Evolutionary conservation across 2,329 filamentous ascomycete genomes (phyloP).

Genomic region (Zasmidium angulare): DNA sequence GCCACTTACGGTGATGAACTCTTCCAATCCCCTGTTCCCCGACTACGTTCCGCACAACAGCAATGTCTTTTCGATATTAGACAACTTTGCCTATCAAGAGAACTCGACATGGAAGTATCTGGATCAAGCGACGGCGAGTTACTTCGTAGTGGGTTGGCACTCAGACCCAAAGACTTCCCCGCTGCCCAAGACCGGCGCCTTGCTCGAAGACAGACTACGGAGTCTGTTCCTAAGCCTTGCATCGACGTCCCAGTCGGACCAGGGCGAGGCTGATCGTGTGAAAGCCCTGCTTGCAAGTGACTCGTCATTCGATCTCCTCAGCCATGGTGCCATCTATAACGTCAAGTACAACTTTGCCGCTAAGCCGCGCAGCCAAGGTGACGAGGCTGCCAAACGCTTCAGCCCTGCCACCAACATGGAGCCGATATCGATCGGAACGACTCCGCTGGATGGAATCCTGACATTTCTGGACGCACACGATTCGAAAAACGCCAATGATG

Average conservation of each 20-base stretch:
- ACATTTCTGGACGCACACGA: slow-evolving; percentile 6
- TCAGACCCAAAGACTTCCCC: not conserved
- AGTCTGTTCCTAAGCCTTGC: not conserved
- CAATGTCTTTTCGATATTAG: slow-evolving; percentile 12
- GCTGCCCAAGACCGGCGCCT: too few species aligned
- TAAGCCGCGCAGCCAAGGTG: not conserved
- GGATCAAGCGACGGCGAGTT: slow-evolving; percentile 8
- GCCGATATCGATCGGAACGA: slow-evolving; percentile 13
- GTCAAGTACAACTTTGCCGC: not conserved
- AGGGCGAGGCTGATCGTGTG: too few species aligned
- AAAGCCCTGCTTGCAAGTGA: not conserved
- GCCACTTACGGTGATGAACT: slow-evolving; percentile 3
- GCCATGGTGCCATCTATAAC: slow-evolving; percentile 10
- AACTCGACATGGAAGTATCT: not conserved
- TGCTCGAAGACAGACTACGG: not conserved
- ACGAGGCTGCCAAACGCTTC: not conserved
- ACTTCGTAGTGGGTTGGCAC: slow-evolving; percentile 15
- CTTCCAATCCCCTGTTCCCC: slow-evolving; percentile 12
- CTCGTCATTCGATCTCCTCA: not conserved
- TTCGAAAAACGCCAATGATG: not conserved
- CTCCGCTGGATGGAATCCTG: slow-evolving; percentile 8
- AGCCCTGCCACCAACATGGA: not conserved
- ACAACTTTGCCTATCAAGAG: slow-evolving; percentile 9
- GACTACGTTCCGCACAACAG: slow-evolving; percentile 9
- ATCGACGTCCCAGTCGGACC: too few species aligned